phyloP scores from a whole-genome alignment of 257 asterid genomes.

The Leonotis leonurus region DNA sequence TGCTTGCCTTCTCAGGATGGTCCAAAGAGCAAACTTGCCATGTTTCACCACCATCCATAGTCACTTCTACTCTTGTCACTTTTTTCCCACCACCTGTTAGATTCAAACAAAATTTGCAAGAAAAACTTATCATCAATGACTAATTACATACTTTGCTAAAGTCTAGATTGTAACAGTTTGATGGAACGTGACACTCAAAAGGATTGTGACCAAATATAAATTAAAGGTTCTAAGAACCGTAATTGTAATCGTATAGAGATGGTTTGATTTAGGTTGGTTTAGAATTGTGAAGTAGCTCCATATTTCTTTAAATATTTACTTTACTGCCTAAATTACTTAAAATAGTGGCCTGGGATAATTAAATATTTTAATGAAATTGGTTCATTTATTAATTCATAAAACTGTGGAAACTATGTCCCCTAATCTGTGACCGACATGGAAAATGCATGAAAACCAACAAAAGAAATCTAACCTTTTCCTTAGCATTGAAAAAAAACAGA shows the following conservation, averaged over 20 bases:
- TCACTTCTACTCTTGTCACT: conserved; percentile 88
- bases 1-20: conserved; percentile 65
- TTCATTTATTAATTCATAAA: background rate
- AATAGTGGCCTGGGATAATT: conserved; percentile 15
- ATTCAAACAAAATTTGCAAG: background rate
- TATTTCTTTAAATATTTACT: background rate
- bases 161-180: too few relatives aligned
- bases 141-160: too few relatives aligned
- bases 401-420: conserved; percentile 26
- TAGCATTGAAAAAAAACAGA: background rate
- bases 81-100: conserved; percentile 98
- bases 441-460: background rate
- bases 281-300: too few relatives aligned
- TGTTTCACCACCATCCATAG: conserved; percentile 80
- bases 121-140: too few relatives aligned
- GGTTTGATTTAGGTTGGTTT: too few relatives aligned
- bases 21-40: conserved; percentile 62
- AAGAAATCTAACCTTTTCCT: background rate
- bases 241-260: too few relatives aligned
- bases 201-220: too few relatives aligned
- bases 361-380: too few relatives aligned
- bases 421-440: conserved; percentile 9
- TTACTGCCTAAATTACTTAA: background rate
- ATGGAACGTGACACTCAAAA: too few relatives aligned
- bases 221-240: too few relatives aligned